Conservation (phyloP, 2,329 filamentous ascomycete genomes). For the Neonectria ditissima region DNA sequence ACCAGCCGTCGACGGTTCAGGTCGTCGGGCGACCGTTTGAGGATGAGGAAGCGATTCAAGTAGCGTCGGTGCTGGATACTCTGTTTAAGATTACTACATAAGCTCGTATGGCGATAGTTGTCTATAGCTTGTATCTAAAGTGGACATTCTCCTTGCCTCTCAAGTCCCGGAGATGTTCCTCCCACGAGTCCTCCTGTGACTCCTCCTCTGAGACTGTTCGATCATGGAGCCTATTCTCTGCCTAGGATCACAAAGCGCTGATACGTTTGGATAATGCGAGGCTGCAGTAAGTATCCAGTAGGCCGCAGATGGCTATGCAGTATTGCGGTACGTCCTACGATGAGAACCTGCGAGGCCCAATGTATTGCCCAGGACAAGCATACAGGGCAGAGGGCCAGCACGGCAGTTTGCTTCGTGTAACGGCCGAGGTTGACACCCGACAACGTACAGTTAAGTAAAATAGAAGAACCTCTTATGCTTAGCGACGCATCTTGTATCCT, state of each 20-base stretch:
- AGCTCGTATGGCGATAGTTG: not conserved
- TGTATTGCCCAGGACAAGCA: not conserved
- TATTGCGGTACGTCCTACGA: not conserved
- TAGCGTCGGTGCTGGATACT: not conserved
- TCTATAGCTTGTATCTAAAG: conserved; percentile 8
- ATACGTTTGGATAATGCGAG: not conserved
- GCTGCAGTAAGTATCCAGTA: not conserved
- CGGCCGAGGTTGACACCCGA: not conserved
- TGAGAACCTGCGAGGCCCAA: not conserved
- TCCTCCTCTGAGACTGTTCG: not conserved
- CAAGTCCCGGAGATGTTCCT: conserved; percentile 1
- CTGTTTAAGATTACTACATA: conserved; percentile 2
- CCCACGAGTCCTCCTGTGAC: conserved; percentile 2
- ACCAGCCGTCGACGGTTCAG: conserved; percentile 19
- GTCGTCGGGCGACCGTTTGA: conserved; percentile 23
- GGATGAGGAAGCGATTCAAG: conserved; percentile 26
- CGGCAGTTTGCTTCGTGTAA: conserved; percentile 3
- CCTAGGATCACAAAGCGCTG: not conserved
- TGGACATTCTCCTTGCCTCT: conserved; percentile 5
- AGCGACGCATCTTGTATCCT: not conserved
- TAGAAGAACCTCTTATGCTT: not conserved
- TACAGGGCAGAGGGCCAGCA: not conserved
- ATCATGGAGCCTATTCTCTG: not conserved
- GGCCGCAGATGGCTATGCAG: not conserved
- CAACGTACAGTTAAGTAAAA: not conserved